A percentile compares a stretch with the other conserved stretches of the same genome.
Conservation (phyloP, 768 basidiomycete genomes). For the Sutorius australiensis region DNA sequence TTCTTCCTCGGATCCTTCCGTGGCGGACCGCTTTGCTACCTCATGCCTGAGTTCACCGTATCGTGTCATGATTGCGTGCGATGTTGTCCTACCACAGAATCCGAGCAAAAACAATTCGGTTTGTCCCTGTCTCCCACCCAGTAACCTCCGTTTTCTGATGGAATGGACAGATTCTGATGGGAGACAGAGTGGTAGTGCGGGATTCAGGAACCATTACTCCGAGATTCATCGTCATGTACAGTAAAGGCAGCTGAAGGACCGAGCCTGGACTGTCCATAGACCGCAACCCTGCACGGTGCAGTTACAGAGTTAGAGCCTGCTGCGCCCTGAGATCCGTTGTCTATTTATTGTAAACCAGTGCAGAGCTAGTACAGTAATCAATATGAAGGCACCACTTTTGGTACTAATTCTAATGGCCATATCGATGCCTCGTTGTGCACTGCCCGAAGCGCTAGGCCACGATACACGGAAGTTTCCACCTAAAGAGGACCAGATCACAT, state of each 20-base stretch:
- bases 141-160: slow-evolving; percentile 25
- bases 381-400: slow-evolving; percentile 23
- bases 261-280: slow-evolving; percentile 14
- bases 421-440: slow-evolving; percentile 26
- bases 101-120: slow-evolving; percentile 24
- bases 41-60: slow-evolving; percentile 66
- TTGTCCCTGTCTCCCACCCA: slow-evolving; percentile 15
- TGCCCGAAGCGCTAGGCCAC: slow-evolving; percentile 16
- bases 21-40: slow-evolving; percentile 58
- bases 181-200: slow-evolving; percentile 52
- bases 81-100: slow-evolving; percentile 41
- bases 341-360: slow-evolving; percentile 24
- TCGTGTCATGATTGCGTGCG: slow-evolving; percentile 61
- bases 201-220: slow-evolving; percentile 54
- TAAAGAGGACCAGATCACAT: slow-evolving; percentile 19
- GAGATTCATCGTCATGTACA: slow-evolving; percentile 58
- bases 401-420: slow-evolving; percentile 2
- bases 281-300: slow-evolving; percentile 17
- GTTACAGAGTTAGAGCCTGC: slow-evolving; percentile 22
- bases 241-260: slow-evolving; percentile 31
- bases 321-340: slow-evolving; percentile 17
- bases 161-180: slow-evolving; percentile 40
- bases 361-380: slow-evolving; percentile 12
- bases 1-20: slow-evolving; percentile 55
- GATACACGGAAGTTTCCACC: slow-evolving; percentile 12